Evolutionary conservation across 2,329 filamentous ascomycete species (phyloP), one percentile per base, ranked within the genome.

Genomic region (Pleomassaria siparia): DNA sequence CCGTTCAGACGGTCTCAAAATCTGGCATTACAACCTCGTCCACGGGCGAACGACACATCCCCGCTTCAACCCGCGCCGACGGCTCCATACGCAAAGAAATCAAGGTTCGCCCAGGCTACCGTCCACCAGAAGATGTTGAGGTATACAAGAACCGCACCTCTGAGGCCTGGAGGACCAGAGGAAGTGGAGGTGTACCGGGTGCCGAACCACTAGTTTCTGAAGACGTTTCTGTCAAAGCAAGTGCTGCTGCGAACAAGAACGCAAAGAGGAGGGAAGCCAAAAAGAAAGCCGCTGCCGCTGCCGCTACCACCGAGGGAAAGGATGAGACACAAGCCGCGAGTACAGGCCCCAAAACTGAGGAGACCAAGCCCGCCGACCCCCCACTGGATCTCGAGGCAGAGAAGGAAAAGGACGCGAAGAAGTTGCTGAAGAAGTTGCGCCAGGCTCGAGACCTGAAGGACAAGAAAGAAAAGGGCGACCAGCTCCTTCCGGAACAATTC

Each of bases 31-130:
- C 86, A 43, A 86, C 91, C 67, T 81, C 85, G 42, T 70, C 72
- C 54, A 88, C 83, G 58, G 95, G 94, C 66, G 83, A 91, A 66
- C 88, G 91, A 36, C 86, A 91, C 60, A 97, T 99, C 48, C 94
- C 94, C 21, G 83, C 91, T 35, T 97, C 92, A 0, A 77, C 84
- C 35, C 87, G 95, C 45, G 76, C 94, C 20, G 94, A 99, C 67
- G 94, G 94, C 48, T 90, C 87, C 42, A 89, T 89, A n/a, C 85
- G 94, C 47, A 95, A 89, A 66, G 92, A 96, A 64, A 97, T 97
- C 67, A 89, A 89, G 65, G 90, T 99, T 51, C 85, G 90, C 24
- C 92, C 94, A 0, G 95, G 94, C 44, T 99, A 96, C 73, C 85
- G 86, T 26, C 95, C 94, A 1, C 90, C 91, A 0, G 94, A 99